Base-by-base conservation (phyloP, 1,284 basidiomycete genomes). In the Trichosporon faecale region DNA sequence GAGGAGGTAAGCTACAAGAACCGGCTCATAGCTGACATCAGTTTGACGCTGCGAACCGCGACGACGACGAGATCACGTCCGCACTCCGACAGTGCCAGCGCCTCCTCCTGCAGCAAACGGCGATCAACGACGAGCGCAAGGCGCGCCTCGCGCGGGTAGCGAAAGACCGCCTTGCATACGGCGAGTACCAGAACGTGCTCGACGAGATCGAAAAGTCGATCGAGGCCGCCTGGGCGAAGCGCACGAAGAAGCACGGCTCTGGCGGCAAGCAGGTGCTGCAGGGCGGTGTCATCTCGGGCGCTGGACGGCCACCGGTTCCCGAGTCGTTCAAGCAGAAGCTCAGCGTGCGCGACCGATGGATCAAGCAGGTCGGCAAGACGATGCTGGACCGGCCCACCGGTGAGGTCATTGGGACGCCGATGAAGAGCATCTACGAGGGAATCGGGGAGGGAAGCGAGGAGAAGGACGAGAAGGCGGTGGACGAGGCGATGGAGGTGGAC, bases 31-130 rank as follows among this genome's bases (percentile, higher is more conserved):
- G 46, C 72, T 70, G 65, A 72, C 66, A 21, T 6, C 75, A 94
- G 91, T 90, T 91, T 68, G 90, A 94, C 79, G 91, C 89, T 76
- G 85, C 88, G 1, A 86, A 89, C 61, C 88, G 90, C 66, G 91
- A 94, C 57, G 95, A 98, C 78, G 95, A 98, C 82, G 94, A 95
- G 65, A 92, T 98, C 70, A 91, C 94, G 2, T 90, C 91, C 2
- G 91, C 94, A 0, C 88, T 98, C 1, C 91, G 96, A 0, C 90
- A 92, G 70, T 92, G 93, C 33, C 95, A 98, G 81, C 85, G 87
- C n/a, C 89, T 92, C 74, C 86, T 98, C 3, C 88, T 90, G 5
- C 85, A 85, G 6, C 92, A 97, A 68, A 86, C 91, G 1, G 87
- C 89, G 8, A 86, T 89, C 70, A 98, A 98, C 85, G 93, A 93